Percentiles rank a stretch among this genome's conserved stretches.
Conservation (phyloP, 192 early-diverging fungal species). For the Umbelopsis isabellina region DNA sequence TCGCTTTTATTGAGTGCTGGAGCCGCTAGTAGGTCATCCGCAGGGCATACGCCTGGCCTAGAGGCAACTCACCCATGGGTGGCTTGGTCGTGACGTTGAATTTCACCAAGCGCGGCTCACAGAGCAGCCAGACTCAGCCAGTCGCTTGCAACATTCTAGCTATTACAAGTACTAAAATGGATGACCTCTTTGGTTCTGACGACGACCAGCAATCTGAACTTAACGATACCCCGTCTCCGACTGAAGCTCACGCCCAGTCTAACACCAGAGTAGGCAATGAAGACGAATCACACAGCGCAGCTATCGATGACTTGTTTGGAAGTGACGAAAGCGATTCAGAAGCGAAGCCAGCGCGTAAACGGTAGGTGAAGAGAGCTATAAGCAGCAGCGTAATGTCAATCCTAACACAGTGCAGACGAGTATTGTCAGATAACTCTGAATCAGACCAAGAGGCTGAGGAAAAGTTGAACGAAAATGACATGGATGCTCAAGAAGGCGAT, state of each 20-base stretch:
- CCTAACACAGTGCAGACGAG: not conserved
- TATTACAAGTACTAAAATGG: not conserved
- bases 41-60: too few relatives aligned
- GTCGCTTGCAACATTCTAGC: not conserved
- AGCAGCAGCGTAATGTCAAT: not conserved
- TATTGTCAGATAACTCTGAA: constrained; percentile 14
- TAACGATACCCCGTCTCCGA: not conserved
- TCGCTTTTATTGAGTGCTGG: too few relatives aligned
- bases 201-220: constrained; percentile 24
- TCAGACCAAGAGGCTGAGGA: constrained; percentile 32
- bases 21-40: too few relatives aligned
- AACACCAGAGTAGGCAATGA: not conserved
- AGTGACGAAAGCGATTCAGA: constrained; percentile 39
- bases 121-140: not conserved
- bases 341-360: constrained; percentile 19
- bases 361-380: constrained; percentile 1
- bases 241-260: not conserved
- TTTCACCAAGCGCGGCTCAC: not conserved
- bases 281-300: not conserved
- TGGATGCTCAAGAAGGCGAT: not conserved
- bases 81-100: constrained; percentile 17
- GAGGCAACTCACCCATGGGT: not conserved
- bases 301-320: constrained; percentile 41
- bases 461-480: not conserved
- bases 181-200: constrained; percentile 38